Base-by-base conservation (phyloP, 1,139 yeast genomes). In the Debaryomycetaceae sp. region DNA sequence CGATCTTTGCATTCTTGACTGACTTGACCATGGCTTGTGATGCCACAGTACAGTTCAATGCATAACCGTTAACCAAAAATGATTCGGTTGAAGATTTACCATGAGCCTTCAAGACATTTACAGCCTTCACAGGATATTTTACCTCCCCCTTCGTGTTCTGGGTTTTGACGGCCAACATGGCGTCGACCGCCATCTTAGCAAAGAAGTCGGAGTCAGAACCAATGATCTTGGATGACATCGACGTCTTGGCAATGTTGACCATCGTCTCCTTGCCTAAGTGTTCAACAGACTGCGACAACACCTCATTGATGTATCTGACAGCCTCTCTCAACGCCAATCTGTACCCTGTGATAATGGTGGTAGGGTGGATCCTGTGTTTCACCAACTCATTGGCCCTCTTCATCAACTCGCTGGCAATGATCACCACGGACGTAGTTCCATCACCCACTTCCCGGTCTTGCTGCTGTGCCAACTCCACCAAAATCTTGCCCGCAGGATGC, bases 391-490 rank as follows among this genome's bases (percentile, higher is more conserved):
- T 90, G 42, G 99, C 99, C 53, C 97, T 79, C 60, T 88, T 86
- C 60, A 95, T 76, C 49, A 95, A 74, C 68, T 95, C 99, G 40
- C 96, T 80, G 31, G 99, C 98, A 63, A 93, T 85, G 51, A 93
- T 89, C 40, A 93, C 98, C 41, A 93, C 98, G n/a, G 96, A 86
- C 0, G 96, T 87, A 40, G 96, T 87, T 57, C 99, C 99, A 63
- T 95, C 99, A 47, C 99, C 99, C 47, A 95, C 97, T 69, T 95
- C 99, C 60, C 97, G 82, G 65, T 95, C 99, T 71, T 95, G 99
- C 65, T 95, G 99, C 65, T 93, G 97, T 4, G 99, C 99, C 61
- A 95, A 78, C 62, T 95, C 99, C 41, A 95, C 99, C 50, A 95
- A 75, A 55, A 95, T 93, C 69, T 89, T 90, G 22, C 99, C 99